Percentiles rank a stretch among this genome's conserved stretches.
phyloP scores from a whole-genome alignment of 306 rosid species.

The Corylus americana region DNA sequence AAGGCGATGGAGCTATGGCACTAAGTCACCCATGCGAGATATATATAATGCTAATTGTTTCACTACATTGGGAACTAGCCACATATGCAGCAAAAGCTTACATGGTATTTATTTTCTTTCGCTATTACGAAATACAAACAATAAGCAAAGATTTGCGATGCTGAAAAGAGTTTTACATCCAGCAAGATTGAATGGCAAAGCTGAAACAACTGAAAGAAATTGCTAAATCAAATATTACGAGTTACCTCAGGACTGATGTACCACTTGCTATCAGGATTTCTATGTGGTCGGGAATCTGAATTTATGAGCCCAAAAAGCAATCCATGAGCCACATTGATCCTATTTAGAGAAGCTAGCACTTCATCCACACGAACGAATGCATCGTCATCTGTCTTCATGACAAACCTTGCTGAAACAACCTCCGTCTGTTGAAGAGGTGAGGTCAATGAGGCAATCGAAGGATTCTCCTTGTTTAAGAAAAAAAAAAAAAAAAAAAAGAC shows the following conservation, averaged over 20 bases:
- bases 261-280: slow-evolving; percentile 92
- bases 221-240: not conserved
- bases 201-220: not conserved
- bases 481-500: slow-evolving; percentile 29
- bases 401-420: slow-evolving; percentile 86
- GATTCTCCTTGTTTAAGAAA: slow-evolving; percentile 24
- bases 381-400: slow-evolving; percentile 99
- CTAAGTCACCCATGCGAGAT: not conserved
- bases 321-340: slow-evolving; percentile 52
- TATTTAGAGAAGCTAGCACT: slow-evolving; percentile 67
- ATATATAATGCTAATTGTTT: not conserved
- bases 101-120: not conserved
- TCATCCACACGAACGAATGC: slow-evolving; percentile 94
- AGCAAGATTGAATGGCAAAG: not conserved
- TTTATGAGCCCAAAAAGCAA: slow-evolving; percentile 92
- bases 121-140: not conserved
- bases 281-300: slow-evolving; percentile 87
- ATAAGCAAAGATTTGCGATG: not conserved
- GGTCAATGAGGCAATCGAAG: slow-evolving; percentile 34
- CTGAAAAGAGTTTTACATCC: not conserved
- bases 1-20: not conserved
- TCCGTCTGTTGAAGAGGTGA: slow-evolving; percentile 68
- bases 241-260: slow-evolving; percentile 85
- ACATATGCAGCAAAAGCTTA: not conserved
- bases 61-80: not conserved